Conservation (phyloP, 2,329 filamentous ascomycete species). For the Fusarium kyushuense region DNA sequence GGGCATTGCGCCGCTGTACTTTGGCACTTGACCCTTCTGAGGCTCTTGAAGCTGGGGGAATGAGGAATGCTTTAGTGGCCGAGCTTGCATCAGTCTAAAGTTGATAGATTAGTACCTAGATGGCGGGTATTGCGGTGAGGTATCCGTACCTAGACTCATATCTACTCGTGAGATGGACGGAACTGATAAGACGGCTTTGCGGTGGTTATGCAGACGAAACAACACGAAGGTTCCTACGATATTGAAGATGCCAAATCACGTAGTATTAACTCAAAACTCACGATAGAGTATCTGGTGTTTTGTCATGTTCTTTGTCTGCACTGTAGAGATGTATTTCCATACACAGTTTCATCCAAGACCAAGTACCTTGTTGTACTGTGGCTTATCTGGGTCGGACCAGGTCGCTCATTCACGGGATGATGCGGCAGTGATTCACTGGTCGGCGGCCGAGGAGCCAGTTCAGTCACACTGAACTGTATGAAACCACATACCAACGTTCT, state of each 20-base stretch:
- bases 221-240: background rate
- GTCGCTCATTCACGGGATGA: conserved; percentile 48
- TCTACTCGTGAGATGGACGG: background rate
- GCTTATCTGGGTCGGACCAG: conserved; percentile 47
- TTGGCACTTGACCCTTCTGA: conserved; percentile 32
- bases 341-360: conserved; percentile 21
- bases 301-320: background rate
- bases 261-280: conserved; percentile 4
- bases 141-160: conserved; percentile 33
- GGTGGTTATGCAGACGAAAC: conserved; percentile 31
- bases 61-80: conserved; percentile 30
- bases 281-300: conserved; percentile 9
- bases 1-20: conserved; percentile 17
- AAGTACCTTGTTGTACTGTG: conserved; percentile 40
- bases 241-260: conserved; percentile 8
- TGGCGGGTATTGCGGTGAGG: conserved; percentile 32
- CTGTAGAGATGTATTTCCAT: conserved; percentile 20
- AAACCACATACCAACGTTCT: conserved; percentile 32
- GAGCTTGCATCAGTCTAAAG: conserved; percentile 10
- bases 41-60: conserved; percentile 22
- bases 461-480: conserved; percentile 40
- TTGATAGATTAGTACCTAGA: conserved; percentile 10
- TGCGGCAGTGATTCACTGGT: conserved; percentile 51
- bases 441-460: conserved; percentile 41
- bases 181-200: conserved; percentile 40